Evolutionary conservation across 2,329 filamentous ascomycete genomes (phyloP).

Genomic region (Shiraia sp.): DNA sequence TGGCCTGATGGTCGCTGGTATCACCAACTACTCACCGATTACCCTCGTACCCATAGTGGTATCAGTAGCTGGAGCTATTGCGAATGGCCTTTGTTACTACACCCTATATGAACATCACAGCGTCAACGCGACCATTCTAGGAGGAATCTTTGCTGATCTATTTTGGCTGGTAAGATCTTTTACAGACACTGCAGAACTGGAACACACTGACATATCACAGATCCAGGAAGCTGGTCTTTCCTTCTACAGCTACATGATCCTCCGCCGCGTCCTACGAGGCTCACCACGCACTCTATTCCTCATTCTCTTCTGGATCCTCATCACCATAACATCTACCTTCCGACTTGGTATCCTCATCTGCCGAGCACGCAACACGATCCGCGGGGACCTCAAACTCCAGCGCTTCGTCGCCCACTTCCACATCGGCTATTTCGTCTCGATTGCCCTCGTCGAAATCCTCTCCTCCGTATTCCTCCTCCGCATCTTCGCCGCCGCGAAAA

Average conservation of each 20-base stretch:
- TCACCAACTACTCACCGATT: constrained; percentile 1
- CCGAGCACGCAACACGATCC: constrained; percentile 1
- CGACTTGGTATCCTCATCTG: constrained; percentile 2
- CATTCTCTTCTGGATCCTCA: constrained; percentile 1
- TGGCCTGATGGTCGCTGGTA: constrained; percentile 2
- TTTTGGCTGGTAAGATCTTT: constrained; percentile 6
- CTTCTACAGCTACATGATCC: constrained; percentile 6
- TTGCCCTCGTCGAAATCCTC: constrained; percentile 2
- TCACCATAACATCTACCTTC: neutral
- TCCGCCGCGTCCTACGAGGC: neutral
- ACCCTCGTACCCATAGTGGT: constrained; percentile 1
- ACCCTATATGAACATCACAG: constrained; percentile 1
- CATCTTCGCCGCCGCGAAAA: constrained; percentile 1
- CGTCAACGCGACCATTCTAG: neutral
- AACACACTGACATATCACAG: too few relatives aligned
- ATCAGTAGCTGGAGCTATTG: neutral
- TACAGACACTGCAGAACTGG: too few relatives aligned
- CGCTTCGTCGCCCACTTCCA: neutral
- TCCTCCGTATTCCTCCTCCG: neutral
- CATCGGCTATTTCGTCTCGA: constrained; percentile 3
- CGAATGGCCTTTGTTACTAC: constrained; percentile 3
- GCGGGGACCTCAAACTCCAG: neutral
- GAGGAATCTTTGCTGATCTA: constrained; percentile 1
- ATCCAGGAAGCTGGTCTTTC: constrained; percentile 4
- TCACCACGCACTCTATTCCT: constrained; percentile 1